These are phyloP conservation scores for Pisolithus thermaeus DNA, from an alignment of 1,284 basidiomycete genomes.

Conservation along the genomic window DNA sequence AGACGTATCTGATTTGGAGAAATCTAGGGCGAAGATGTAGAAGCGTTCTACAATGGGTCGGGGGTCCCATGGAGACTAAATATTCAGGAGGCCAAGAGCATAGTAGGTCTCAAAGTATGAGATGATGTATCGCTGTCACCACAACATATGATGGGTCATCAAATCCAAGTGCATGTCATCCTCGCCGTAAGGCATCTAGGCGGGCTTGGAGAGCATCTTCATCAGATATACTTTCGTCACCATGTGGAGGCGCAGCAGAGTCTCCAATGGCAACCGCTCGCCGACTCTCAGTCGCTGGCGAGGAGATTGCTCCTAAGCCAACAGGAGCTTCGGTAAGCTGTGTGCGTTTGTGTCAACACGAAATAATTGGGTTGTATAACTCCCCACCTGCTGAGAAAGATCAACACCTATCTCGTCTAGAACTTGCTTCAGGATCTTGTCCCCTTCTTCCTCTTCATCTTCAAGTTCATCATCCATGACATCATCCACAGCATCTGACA, in stretches of 20 bases:
- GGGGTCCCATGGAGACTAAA: conserved; percentile 88
- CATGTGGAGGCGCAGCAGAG: conserved; percentile 37
- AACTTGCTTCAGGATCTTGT: conserved; percentile 94
- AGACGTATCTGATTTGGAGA: conserved; percentile 6
- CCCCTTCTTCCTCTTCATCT: conserved; percentile 94
- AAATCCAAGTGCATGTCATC: conserved; percentile 27
- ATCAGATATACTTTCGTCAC: conserved; percentile 51
- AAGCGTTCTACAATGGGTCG: conserved; percentile 88
- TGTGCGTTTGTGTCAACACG: conserved; percentile 9
- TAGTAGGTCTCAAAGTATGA: conserved; percentile 47
- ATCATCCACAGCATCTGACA: conserved; percentile 97
- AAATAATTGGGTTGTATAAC: not conserved
- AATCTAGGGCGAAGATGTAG: conserved; percentile 79
- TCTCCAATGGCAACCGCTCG: conserved; percentile 81
- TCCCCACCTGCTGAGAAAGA: conserved; percentile 81
- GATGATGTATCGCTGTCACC: not conserved
- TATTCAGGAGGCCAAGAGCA: conserved; percentile 69
- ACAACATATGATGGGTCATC: not conserved
- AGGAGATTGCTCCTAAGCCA: conserved; percentile 52
- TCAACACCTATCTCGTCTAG: conserved; percentile 96
- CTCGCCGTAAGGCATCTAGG: conserved; percentile 73
- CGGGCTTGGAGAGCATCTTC: conserved; percentile 88
- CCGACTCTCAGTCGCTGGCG: conserved; percentile 58
- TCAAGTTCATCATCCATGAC: conserved; percentile 94
- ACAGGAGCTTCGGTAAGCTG: conserved; percentile 84